Base-by-base conservation (phyloP, 352 stramenopile genomes). In the Phytopythium litorale region DNA sequence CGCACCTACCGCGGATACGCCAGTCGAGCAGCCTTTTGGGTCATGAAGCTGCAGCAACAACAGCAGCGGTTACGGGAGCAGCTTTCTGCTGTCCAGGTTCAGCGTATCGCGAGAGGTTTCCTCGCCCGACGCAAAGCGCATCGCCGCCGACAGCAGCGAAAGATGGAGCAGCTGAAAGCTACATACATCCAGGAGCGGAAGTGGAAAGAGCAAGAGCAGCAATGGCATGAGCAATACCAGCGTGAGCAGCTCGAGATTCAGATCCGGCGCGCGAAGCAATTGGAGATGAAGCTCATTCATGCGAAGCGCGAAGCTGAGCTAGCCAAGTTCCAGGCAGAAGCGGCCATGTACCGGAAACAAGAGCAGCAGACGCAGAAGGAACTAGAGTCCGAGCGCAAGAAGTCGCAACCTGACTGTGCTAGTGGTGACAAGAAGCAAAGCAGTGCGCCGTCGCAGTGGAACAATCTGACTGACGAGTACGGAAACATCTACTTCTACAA, bases 401-500 rank as follows among this genome's bases (percentile, higher is more conserved):
- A 75, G 25, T 32, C 60, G 51, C 68, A 64, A 48, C 53, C 25
- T 25, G 46, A 37, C 58, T 0, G 43, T 33, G 33, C 37, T 4
- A 4, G 60, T 28, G 52, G 52, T 15, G 40, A 71, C 1, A 51
- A 67, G 12, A 32, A 16, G 16, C 58, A 55, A 0, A 33, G 64
- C 12, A 45, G 61, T 1, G 58, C 63, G 5, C 45, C 58, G 7
- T 50, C 65, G 8, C 51, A 60, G 7, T 89, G 81, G 81, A 33
- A 63, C 15, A 57, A 73, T 18, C 33, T 77, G 13, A 23, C 18
- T 4, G 78, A 89, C 56, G 72, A 74, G 30, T 77, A 81, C 57
- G 78, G 71, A 9, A 82, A 88, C n/a, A 43, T 56, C 15, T 92
- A 92, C 35, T 92, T 78, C 68, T 91, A 79, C 65, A 89, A 91